Base-by-base conservation (phyloP, 805 yeast species). In the Cyberlindnera suaveolens region DNA sequence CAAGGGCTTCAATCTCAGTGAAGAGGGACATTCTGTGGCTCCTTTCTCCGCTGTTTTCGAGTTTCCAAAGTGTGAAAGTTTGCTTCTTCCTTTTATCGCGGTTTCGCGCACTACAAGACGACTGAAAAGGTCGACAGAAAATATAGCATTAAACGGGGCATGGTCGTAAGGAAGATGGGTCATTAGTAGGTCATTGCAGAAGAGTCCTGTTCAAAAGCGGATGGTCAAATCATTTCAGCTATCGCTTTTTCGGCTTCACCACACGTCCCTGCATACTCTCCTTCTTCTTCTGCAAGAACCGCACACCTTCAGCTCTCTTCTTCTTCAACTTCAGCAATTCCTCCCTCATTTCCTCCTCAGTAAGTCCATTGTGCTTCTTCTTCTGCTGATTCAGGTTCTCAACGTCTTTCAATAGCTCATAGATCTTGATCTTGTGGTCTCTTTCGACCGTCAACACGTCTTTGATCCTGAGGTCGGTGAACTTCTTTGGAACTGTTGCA, bases 391-490 rank as follows among this genome's bases (percentile, higher is more conserved):
- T 31, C 33, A 52, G 4, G 3, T 20, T 16, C 2, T 48, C 46
- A 6, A 58, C 51, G 33, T 56, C 56, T 7, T 42, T 43, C n/a
- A 56, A 48, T 37, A 58, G 37, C 38, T 50, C 50, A 34, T 52
- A 55, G 23, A 56, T 45, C 46, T 50, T 52, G 29, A 56, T 37
- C 44, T 54, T 52, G 35, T 56, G 60, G n/a, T 58, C 62, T 39
- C 58, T 44, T 33, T 58, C 62, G 0, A 58, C 52, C 0, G 49
- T 38, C 4, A 58, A 39, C 1, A 58, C 55, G 39, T 58, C 60
- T 26, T 48, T 46, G 27, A 58, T 52, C 32, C 40, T 36, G 9
- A 58, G 38, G 11, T 36, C 40, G 3, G 51, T 37, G 23, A 58
- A 56, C 42, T 49, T 55, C 46, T 56, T 56, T 6, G 62, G 62